Evolutionary conservation across 192 early-diverging fungal species (phyloP).

Genomic region (Coemansia sp.): DNA sequence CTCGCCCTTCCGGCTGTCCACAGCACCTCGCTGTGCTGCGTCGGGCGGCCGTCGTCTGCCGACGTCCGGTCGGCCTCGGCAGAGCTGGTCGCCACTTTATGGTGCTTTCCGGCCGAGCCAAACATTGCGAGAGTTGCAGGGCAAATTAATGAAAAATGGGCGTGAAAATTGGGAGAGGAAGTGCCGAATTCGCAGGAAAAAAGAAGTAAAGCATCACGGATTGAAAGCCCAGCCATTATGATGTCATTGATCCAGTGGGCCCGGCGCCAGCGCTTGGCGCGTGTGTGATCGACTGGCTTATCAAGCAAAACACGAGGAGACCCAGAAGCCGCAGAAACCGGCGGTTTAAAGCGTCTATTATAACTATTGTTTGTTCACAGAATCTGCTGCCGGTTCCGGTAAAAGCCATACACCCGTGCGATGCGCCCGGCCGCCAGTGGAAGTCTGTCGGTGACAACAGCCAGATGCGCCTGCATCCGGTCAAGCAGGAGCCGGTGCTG

Average conservation of each 20-base stretch:
- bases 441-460: not conserved
- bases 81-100: conserved; percentile 1
- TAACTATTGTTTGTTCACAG: too few relatives aligned
- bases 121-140: conserved; percentile 1
- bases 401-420: conserved; percentile 8
- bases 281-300: too few relatives aligned
- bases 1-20: not conserved
- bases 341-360: too few relatives aligned
- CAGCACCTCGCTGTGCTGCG: not conserved
- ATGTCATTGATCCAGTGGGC: too few relatives aligned
- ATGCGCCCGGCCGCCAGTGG: conserved; percentile 15
- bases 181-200: too few relatives aligned
- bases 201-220: too few relatives aligned
- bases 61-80: conserved; percentile 3
- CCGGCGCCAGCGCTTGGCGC: too few relatives aligned
- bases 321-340: too few relatives aligned
- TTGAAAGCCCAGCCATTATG: too few relatives aligned
- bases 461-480: conserved; percentile 22
- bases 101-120: conserved; percentile 9
- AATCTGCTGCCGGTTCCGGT: not conserved
- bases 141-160: not conserved
- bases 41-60: not conserved
- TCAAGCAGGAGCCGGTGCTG: conserved; percentile 25
- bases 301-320: too few relatives aligned
- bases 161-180: not conserved